Conservation (phyloP, 352 stramenopile species). For the Aphanomyces stellatus region DNA sequence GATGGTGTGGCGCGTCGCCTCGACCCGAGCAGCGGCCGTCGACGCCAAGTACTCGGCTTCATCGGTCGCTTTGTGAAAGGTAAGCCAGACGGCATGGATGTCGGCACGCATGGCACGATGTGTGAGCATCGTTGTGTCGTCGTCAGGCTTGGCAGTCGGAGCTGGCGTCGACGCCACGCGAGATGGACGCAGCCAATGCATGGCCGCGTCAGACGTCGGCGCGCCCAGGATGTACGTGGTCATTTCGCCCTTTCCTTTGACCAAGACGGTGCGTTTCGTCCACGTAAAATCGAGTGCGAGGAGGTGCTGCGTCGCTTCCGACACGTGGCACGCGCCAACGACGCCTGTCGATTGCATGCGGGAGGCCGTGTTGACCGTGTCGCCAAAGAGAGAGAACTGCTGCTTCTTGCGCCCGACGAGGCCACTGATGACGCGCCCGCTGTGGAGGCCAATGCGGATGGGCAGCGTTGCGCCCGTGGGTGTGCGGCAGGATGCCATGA, state of each 20-base stretch:
- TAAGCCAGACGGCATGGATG: constrained; percentile 47
- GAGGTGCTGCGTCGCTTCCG: constrained; percentile 72
- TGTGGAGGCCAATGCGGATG: constrained; percentile 87
- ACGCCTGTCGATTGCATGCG: constrained; percentile 86
- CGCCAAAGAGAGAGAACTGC: constrained; percentile 90
- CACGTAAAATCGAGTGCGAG: constrained; percentile 60
- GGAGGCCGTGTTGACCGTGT: constrained; percentile 86
- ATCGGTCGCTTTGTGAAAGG: constrained; percentile 62
- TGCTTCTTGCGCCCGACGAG: constrained; percentile 89
- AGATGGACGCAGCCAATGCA: constrained; percentile 24
- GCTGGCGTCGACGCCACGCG: too few relatives aligned
- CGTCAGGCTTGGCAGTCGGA: too few relatives aligned
- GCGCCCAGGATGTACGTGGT: constrained; percentile 74
- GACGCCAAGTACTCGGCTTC: constrained; percentile 64
- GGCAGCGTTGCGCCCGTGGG: constrained; percentile 74
- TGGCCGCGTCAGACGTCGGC: constrained; percentile 46
- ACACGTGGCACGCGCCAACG: constrained; percentile 67
- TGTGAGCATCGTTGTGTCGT: constrained; percentile 18
- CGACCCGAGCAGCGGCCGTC: constrained; percentile 48
- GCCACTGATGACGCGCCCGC: constrained; percentile 76
- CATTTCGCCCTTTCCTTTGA: constrained; percentile 83
- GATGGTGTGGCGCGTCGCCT: constrained; percentile 52
- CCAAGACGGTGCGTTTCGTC: constrained; percentile 64
- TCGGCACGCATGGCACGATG: constrained; percentile 60
- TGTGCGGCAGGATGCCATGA: constrained; percentile 56